Conservation (phyloP, 148 eudicot genomes). For the Chenopodium berlandieri region DNA sequence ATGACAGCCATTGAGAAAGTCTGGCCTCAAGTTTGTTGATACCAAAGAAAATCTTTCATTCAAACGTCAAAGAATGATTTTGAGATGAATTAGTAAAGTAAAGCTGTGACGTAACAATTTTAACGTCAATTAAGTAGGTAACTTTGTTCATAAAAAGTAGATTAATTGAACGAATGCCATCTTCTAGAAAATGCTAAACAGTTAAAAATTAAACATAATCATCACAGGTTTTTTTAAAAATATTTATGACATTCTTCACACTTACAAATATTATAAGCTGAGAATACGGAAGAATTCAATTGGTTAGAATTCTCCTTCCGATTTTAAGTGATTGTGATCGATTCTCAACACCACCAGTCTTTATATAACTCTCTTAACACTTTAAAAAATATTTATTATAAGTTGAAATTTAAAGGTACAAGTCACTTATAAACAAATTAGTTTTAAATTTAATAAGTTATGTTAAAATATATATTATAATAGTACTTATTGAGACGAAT, state of each 20-base stretch:
- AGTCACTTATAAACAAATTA: too few species aligned
- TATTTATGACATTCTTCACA: not conserved
- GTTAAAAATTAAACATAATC: slow-evolving; percentile 4
- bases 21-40: not conserved
- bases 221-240: slow-evolving; percentile 1
- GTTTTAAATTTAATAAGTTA: too few species aligned
- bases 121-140: not conserved
- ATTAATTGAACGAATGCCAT: slow-evolving; percentile 18
- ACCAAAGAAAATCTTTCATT: not conserved
- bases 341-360: too few species aligned
- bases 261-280: too few species aligned
- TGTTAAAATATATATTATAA: too few species aligned
- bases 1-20: not conserved
- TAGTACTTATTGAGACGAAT: too few species aligned
- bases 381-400: too few species aligned
- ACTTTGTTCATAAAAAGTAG: not conserved
- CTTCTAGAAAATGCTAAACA: not conserved
- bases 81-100: not conserved
- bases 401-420: too few species aligned
- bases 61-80: not conserved
- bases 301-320: too few species aligned
- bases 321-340: too few species aligned
- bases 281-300: too few species aligned
- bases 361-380: too few species aligned
- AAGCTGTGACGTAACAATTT: slow-evolving; percentile 1